Percentiles rank a stretch among this genome's conserved stretches.
Evolutionary conservation across 73 alveolate genomes (phyloP).

Genomic region (Tetrahymena elliotti): DNA sequence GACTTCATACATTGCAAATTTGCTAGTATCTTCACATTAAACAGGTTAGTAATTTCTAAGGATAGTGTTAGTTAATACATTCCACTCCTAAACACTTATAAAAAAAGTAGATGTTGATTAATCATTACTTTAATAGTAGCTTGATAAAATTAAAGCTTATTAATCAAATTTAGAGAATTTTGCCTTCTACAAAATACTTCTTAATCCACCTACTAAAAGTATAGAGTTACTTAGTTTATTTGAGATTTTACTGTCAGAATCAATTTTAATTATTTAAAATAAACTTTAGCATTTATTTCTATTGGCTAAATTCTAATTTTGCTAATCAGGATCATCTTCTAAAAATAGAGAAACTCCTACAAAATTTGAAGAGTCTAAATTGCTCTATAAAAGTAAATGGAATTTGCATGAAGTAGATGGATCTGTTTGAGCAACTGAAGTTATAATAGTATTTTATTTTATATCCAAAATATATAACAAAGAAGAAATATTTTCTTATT

Average conservation of each 20-base stretch:
- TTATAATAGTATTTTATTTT: neutral
- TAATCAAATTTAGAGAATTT: neutral
- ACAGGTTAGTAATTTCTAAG: neutral
- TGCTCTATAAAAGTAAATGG: neutral
- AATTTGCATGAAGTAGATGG: neutral
- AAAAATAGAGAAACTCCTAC: neutral
- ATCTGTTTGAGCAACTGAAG: neutral
- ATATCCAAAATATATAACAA: neutral
- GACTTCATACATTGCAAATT: neutral
- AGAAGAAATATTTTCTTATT: neutral
- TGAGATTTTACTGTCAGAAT: neutral
- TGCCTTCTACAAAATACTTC: neutral
- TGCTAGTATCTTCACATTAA: neutral
- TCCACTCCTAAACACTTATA: neutral
- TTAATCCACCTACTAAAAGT: neutral
- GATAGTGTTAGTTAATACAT: neutral
- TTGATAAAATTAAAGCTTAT: neutral
- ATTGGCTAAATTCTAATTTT: neutral
- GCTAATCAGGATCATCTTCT: neutral
- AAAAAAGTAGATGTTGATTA: neutral
- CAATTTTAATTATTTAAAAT: neutral
- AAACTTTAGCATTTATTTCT: neutral
- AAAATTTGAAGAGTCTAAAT: neutral
- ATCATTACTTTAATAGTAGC: neutral
- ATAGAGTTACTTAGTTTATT: neutral